Conservation (phyloP, 2,329 filamentous ascomycete species). For the Diaporthe sp. region DNA sequence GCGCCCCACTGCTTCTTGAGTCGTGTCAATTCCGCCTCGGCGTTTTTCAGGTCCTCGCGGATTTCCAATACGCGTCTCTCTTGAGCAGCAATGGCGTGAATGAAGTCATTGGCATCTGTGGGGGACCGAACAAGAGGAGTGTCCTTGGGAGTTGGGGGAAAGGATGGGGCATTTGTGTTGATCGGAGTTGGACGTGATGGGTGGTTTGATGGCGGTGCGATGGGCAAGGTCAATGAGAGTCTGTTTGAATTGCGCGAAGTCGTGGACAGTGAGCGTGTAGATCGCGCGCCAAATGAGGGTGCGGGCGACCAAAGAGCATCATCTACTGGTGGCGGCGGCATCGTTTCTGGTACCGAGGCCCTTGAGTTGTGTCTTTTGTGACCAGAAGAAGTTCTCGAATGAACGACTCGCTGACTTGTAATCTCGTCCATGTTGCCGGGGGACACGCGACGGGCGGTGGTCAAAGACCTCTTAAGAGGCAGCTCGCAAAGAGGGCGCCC, state of each 20-base stretch:
- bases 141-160: constrained; percentile 65
- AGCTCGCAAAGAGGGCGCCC: constrained; percentile 16
- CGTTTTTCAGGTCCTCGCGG: constrained; percentile 86
- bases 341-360: constrained; percentile 48
- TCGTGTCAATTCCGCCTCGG: constrained; percentile 80
- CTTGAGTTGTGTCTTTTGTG: constrained; percentile 39
- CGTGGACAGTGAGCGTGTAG: constrained; percentile 65
- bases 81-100: constrained; percentile 91
- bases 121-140: constrained; percentile 58
- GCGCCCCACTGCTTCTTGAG: constrained; percentile 88
- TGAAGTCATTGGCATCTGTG: constrained; percentile 74
- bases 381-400: constrained; percentile 34
- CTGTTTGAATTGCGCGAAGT: constrained; percentile 68
- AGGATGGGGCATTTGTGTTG: constrained; percentile 55
- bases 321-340: constrained; percentile 53
- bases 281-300: constrained; percentile 54
- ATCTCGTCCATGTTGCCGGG: constrained; percentile 44
- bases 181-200: constrained; percentile 65
- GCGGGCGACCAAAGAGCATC: constrained; percentile 49
- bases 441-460: constrained; percentile 42
- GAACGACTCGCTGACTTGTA: constrained; percentile 38
- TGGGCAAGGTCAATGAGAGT: constrained; percentile 72
- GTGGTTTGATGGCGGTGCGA: constrained; percentile 65
- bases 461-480: constrained; percentile 34
- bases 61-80: constrained; percentile 92